A percentile compares a stretch with the other conserved stretches of the same genome.
Conservation (phyloP, 139 green algal genomes). For the Diplosphaera chodatii region DNA sequence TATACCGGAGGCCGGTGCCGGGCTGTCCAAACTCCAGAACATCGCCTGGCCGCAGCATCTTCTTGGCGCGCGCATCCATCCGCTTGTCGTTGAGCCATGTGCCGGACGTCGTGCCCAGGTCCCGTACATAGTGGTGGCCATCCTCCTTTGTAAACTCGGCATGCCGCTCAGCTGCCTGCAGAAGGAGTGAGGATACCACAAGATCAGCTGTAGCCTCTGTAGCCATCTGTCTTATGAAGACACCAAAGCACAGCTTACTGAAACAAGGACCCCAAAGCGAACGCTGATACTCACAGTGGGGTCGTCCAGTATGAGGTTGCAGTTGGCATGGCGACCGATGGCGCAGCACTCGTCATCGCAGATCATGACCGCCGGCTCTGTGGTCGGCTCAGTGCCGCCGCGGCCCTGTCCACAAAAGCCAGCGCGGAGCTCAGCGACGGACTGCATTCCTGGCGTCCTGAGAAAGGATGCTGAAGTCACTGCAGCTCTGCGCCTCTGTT, state of each 20-base stretch:
- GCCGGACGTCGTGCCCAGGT: slow-evolving; percentile 34
- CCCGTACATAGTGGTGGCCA: slow-evolving; percentile 38
- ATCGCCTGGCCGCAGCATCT: slow-evolving; percentile 14
- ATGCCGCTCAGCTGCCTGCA: slow-evolving; percentile 11
- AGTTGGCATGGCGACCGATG: slow-evolving; percentile 11
- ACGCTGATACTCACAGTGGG: too few species aligned
- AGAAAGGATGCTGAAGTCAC: too few species aligned
- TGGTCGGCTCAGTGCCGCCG: slow-evolving; percentile 5
- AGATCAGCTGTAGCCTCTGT: too few species aligned
- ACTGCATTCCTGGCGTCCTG: too few species aligned
- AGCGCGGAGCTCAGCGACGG: too few species aligned
- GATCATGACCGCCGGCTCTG: slow-evolving; percentile 17
- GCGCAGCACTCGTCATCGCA: not conserved
- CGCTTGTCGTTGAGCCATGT: slow-evolving; percentile 65
- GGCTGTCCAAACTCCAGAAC: slow-evolving; percentile 6
- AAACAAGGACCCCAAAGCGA: too few species aligned
- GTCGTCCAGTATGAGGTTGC: slow-evolving; percentile 13
- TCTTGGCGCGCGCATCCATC: slow-evolving; percentile 11
- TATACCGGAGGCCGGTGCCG: not conserved
- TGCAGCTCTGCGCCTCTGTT: too few species aligned
- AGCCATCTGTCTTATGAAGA: too few species aligned
- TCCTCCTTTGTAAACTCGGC: slow-evolving; percentile 7
- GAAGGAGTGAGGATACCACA: not conserved
- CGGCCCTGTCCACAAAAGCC: too few species aligned
- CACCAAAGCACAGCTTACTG: not conserved